phyloP scores from a whole-genome alignment of 805 yeast species.

The Candida ulmi region DNA sequence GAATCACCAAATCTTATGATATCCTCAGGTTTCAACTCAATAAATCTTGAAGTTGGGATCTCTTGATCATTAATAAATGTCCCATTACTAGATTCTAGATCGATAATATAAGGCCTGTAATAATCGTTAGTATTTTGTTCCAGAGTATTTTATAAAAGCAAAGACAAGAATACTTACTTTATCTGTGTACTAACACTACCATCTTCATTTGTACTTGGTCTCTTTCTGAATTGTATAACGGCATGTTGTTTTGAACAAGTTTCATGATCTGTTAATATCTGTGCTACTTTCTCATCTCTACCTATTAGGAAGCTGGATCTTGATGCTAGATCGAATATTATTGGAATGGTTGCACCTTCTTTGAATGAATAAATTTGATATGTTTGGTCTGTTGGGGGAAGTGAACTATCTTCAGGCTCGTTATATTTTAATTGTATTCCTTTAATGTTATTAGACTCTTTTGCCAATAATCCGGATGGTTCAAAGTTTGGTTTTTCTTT shows the following conservation, averaged over 20 bases:
- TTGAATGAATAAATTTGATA: constrained; percentile 27
- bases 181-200: constrained; percentile 1
- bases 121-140: constrained; percentile 6
- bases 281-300: constrained; percentile 29
- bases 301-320: constrained; percentile 32
- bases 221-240: constrained; percentile 38
- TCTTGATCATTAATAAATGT: constrained; percentile 35
- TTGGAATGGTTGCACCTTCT: constrained; percentile 20
- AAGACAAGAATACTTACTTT: constrained; percentile 7
- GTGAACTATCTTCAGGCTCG: constrained; percentile 29
- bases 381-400: constrained; percentile 23
- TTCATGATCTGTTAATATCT: constrained; percentile 30
- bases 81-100: constrained; percentile 43
- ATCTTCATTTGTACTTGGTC: not conserved
- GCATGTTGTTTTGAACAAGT: constrained; percentile 44
- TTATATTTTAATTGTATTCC: constrained; percentile 34
- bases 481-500: constrained; percentile 29
- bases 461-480: constrained; percentile 37
- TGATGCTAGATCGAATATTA: constrained; percentile 20
- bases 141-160: no score
- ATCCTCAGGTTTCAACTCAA: constrained; percentile 38
- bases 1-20: constrained; percentile 33
- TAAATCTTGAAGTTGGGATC: constrained; percentile 34
- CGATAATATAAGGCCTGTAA: constrained; percentile 35
- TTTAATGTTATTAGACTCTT: constrained; percentile 29